Conservation (phyloP, 495 filamentous ascomycete species). For the Glarea lozoyensis region DNA sequence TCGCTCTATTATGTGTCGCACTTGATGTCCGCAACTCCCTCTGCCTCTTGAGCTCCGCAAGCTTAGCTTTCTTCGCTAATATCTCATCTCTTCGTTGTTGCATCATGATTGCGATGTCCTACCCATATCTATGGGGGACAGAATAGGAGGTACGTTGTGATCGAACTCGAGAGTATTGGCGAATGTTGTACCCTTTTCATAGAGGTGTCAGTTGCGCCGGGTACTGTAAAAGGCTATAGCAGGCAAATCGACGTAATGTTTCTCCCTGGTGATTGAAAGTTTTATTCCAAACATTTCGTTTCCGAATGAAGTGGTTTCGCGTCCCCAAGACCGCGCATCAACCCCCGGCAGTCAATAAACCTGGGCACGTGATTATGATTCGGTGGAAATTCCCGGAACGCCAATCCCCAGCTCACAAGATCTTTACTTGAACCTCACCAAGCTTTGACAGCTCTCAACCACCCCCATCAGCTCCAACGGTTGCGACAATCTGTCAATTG, state of each 20-base stretch:
- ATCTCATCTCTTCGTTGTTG: constrained; percentile 91
- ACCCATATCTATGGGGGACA: constrained; percentile 13
- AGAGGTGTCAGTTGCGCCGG: too few relatives aligned
- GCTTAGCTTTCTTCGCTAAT: constrained; percentile 83
- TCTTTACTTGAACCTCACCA: too few relatives aligned
- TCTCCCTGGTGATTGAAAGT: too few relatives aligned
- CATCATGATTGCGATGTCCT: constrained; percentile 33
- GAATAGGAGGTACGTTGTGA: background rate
- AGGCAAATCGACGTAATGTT: too few relatives aligned
- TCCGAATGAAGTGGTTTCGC: too few relatives aligned
- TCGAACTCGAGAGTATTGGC: background rate
- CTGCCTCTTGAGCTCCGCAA: constrained; percentile 90
- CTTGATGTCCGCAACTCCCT: constrained; percentile 73
- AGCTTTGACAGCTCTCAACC: too few relatives aligned
- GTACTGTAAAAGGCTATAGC: too few relatives aligned
- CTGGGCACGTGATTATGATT: background rate
- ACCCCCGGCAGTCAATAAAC: too few relatives aligned
- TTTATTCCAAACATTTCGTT: too few relatives aligned
- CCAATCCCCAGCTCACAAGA: too few relatives aligned
- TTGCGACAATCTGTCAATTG: constrained; percentile 23
- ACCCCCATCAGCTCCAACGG: constrained; percentile 11
- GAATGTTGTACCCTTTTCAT: too few relatives aligned
- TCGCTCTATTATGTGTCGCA: constrained; percentile 52
- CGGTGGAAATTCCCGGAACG: constrained; percentile 11
- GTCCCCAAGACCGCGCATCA: constrained; percentile 4